phyloP scores from a whole-genome alignment of 331 rosid species.

The Pyrus hybrid region DNA sequence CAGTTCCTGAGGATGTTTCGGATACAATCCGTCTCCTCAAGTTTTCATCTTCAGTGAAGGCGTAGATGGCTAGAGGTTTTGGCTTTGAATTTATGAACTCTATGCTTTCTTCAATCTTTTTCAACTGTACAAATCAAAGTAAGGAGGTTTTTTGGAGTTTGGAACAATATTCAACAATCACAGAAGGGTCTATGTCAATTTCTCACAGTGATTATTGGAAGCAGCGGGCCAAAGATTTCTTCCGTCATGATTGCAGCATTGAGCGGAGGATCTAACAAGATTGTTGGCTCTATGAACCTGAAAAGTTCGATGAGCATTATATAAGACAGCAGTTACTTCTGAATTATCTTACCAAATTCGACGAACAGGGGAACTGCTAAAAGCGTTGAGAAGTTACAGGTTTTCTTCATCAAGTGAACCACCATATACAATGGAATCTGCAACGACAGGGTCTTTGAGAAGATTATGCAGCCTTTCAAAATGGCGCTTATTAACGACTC shows the following conservation, averaged over 20 bases:
- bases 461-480: constrained; percentile 54
- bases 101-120: constrained; percentile 59
- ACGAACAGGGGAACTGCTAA: background rate
- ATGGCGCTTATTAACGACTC: constrained; percentile 52
- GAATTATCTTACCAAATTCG: background rate
- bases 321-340: background rate
- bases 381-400: constrained; percentile 31
- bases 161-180: background rate
- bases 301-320: constrained; percentile 5
- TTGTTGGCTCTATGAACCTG: constrained; percentile 85
- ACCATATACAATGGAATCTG: constrained; percentile 69
- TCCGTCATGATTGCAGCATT: constrained; percentile 63
- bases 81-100: constrained; percentile 71
- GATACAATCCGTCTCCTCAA: constrained; percentile 47
- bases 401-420: constrained; percentile 59
- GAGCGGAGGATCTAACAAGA: constrained; percentile 80
- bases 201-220: constrained; percentile 88
- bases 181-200: background rate
- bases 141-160: too few relatives aligned
- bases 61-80: constrained; percentile 77
- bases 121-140: constrained; percentile 35
- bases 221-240: constrained; percentile 89
- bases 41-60: constrained; percentile 62
- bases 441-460: constrained; percentile 61
- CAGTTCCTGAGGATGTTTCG: constrained; percentile 89